Evolutionary conservation across 2,329 filamentous ascomycete genomes (phyloP), one percentile per base, ranked within the genome.

Genomic region (Arthrocladium fulminans): DNA sequence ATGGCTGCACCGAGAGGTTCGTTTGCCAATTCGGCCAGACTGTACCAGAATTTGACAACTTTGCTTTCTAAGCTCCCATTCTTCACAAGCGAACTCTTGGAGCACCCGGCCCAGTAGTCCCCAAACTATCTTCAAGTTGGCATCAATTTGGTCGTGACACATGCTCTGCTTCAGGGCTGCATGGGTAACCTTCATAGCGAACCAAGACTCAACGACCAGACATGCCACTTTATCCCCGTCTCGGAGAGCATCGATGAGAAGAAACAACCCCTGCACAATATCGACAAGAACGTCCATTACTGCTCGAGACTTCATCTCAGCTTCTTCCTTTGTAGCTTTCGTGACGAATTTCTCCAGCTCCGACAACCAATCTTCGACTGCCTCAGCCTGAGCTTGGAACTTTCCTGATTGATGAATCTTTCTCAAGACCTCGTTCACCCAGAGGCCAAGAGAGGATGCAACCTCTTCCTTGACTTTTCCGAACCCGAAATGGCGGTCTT

Each of bases 401-500:
- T 38, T 8, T 9, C 19, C 17, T 10, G 9, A 10, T 20, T 41
- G 12, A 8, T 38, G 12, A 17, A 38, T 24, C 19, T 38, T 8
- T 38, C 13, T 20, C 7, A 8, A 3, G n/a, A 43, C n/a, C 23
- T 25, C 40, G 10, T 4, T 15, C 3, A 27, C 22, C 23, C 40
- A 43, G 24, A 3, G 9, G 9, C 7, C 23, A 20, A 43, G 29
- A 30, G 20, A 10, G 3, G 8, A 20, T 13, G 9, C 13, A 15
- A 25, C 40, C 9, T 25, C 12, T 13, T 25, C 9, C 40, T 30
- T 43, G 40, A 12, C n/a, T 23, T 27, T 25, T 9, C 19, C 19
- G 9, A 35, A 8, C 55, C 55, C 1, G 47, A 42, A 9, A 58
- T 54, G 20, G 48, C 49, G 34, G 49, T 51, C 47, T 56, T 32